Conservation (phyloP, 495 filamentous ascomycete genomes). For the Baudoinia panamericana region DNA sequence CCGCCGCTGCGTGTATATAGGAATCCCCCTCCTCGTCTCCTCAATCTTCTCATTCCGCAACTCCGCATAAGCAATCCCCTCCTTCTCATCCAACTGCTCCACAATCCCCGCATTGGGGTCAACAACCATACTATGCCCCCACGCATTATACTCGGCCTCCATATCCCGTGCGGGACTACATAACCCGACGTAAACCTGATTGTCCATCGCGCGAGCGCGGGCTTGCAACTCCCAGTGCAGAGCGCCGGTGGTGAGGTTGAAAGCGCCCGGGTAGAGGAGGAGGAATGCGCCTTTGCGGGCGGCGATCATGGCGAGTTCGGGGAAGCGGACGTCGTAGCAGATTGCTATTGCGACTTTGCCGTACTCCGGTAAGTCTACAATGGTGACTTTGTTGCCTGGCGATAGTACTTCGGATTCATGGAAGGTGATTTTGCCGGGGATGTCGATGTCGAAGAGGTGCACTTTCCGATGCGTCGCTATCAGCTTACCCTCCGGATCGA, state of each 20-base stretch:
- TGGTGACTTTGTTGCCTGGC: conserved; percentile 66
- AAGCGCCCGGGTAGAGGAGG: conserved; percentile 85
- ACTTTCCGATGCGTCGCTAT: conserved; percentile 83
- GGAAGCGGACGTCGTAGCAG: conserved; percentile 96
- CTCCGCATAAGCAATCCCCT: conserved; percentile 65
- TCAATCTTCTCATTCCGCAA: conserved; percentile 58
- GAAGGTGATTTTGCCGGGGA: conserved; percentile 87
- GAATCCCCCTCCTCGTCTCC: conserved; percentile 70
- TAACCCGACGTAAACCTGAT: conserved; percentile 86
- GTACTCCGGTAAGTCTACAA: conserved; percentile 74
- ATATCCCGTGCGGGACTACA: conserved; percentile 83
- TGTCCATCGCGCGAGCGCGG: conserved; percentile 77
- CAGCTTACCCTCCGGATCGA: conserved; percentile 61
- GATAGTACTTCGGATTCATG: conserved; percentile 77
- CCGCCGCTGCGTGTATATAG: conserved; percentile 68
- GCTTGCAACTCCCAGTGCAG: conserved; percentile 83
- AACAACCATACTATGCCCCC: conserved; percentile 76
- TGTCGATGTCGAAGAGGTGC: conserved; percentile 98
- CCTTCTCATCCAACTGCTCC: conserved; percentile 56
- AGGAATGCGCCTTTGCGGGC: conserved; percentile 71
- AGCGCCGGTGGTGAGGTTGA: conserved; percentile 84
- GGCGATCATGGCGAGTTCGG: conserved; percentile 82
- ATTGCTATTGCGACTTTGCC: conserved; percentile 77
- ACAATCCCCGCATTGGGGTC: conserved; percentile 81
- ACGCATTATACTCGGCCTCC: conserved; percentile 70